phyloP scores from a whole-genome alignment of 192 early-diverging fungal genomes.

The Backusella australiensis region DNA sequence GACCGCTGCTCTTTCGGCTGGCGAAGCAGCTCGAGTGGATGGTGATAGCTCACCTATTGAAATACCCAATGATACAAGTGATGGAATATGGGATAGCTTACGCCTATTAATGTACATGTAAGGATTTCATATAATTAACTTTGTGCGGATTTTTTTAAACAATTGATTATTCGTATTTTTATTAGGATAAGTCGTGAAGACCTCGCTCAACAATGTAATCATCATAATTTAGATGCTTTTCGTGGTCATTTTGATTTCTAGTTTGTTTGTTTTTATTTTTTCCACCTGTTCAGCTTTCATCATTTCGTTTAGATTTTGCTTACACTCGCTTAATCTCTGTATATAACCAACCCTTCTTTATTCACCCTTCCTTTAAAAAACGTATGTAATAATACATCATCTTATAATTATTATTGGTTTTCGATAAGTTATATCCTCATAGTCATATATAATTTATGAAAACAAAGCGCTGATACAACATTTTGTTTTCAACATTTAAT shows the following conservation, averaged over 20 bases:
- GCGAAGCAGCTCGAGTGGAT: neutral
- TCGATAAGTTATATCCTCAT: neutral
- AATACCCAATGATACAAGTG: slow-evolving; percentile 56
- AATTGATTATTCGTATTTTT: slow-evolving; percentile 33
- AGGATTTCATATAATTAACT: neutral
- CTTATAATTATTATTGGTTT: too few relatives aligned
- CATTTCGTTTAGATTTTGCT: neutral
- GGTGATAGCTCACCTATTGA: slow-evolving; percentile 28
- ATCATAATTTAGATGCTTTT: slow-evolving; percentile 78
- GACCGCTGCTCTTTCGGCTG: slow-evolving; percentile 39
- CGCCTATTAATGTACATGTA: slow-evolving; percentile 59
- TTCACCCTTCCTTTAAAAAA: neutral
- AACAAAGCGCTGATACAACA: neutral
- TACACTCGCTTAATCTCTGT: neutral
- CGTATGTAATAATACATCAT: neutral
- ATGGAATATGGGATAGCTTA: slow-evolving; percentile 85
- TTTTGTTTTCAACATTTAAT: neutral
- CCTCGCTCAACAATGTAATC: slow-evolving; percentile 77
- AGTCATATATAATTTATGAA: neutral
- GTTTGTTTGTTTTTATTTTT: neutral
- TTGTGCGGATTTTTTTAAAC: neutral
- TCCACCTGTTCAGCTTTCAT: neutral
- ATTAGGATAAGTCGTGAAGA: slow-evolving; percentile 78
- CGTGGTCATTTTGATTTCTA: slow-evolving; percentile 85
- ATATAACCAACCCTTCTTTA: neutral